Evolutionary conservation across 1,284 basidiomycete species (phyloP), one percentile per base, ranked within the genome.

Genomic region (Ceratobasidium sp.): DNA sequence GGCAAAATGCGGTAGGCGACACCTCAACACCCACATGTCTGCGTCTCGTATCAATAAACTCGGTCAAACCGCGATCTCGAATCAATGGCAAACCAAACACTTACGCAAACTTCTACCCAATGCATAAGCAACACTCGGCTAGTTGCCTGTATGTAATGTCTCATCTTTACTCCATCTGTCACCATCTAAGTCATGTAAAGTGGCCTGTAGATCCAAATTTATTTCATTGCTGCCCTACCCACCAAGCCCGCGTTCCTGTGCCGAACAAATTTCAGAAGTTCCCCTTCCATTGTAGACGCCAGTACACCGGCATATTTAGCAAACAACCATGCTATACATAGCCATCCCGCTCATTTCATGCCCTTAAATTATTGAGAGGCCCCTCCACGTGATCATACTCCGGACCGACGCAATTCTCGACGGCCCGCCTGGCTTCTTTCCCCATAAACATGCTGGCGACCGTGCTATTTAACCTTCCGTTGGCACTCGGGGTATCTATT

Each of bases 21-120:
- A 93, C 85, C 83, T 90, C 81, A 93, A 93, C 77, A 87, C 88
- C 7, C 82, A 84, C 63, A 93, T 93, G 83, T 82, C 85, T 22
- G 84, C 91, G 19, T 86, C 81, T 65, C 84, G 87, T 78, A 90
- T 92, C 80, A 93, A 92, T 79, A 83, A 85, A 54, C 84, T 93
- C 22, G 85, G 86, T 22, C 84, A 87, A 76, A 90, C 88, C 1
- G 86, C 88, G 0, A 91, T 91, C 79, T 89, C 92, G 27, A 86
- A 56, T 5, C 19, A 37, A 49, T 59, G 54, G 43, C 69, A 72
- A 72, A 56, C 69, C 43, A 72, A 62, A 39, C 69, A 72, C 34
- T 27, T 72, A 6, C 69, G 69, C 5, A 72, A 46, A n/a, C 69
- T 72, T 41, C 22, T 72, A 29, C 69, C 69, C 8, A 58, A 58